phyloP scores from a whole-genome alignment of 2,329 filamentous ascomycete species.

The Fusarium buxicola region DNA sequence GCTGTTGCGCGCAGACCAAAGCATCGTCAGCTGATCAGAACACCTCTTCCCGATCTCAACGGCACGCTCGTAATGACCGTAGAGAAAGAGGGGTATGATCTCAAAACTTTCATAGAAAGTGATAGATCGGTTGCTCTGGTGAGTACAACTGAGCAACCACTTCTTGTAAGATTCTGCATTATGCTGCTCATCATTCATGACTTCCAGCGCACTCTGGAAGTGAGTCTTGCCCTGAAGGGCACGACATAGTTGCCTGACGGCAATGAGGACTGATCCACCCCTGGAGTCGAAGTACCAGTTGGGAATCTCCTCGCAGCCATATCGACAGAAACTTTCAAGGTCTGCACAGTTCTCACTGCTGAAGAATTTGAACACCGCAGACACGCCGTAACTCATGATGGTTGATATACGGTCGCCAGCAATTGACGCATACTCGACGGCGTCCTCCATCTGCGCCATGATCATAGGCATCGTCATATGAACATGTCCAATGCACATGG shows the following conservation, averaged over 20 bases:
- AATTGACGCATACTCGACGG: slow-evolving; percentile 73
- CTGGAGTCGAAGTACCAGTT: slow-evolving; percentile 78
- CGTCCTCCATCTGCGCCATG: slow-evolving; percentile 70
- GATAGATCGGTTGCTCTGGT: slow-evolving; percentile 72
- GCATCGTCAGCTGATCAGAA: slow-evolving; percentile 58
- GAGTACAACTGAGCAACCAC: slow-evolving; percentile 65
- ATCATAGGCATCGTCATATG: slow-evolving; percentile 70
- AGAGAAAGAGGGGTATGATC: slow-evolving; percentile 71
- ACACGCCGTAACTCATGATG: slow-evolving; percentile 77
- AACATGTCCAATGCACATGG: slow-evolving; percentile 77
- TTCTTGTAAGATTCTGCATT: slow-evolving; percentile 67
- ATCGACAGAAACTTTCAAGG: slow-evolving; percentile 76
- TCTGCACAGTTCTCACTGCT: slow-evolving; percentile 76
- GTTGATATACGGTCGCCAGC: slow-evolving; percentile 78
- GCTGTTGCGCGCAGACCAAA: slow-evolving; percentile 72
- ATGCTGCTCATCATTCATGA: slow-evolving; percentile 78
- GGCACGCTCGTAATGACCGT: slow-evolving; percentile 70
- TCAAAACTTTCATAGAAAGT: slow-evolving; percentile 77
- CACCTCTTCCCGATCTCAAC: slow-evolving; percentile 66
- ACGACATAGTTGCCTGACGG: slow-evolving; percentile 72
- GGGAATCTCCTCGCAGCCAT: slow-evolving; percentile 78
- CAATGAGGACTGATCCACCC: slow-evolving; percentile 76
- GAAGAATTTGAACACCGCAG: slow-evolving; percentile 75
- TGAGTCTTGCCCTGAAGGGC: slow-evolving; percentile 81
- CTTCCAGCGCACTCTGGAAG: slow-evolving; percentile 59